Evolutionary conservation across 345 rosid genomes (phyloP).

Genomic region (Citrus mangshanensis): DNA sequence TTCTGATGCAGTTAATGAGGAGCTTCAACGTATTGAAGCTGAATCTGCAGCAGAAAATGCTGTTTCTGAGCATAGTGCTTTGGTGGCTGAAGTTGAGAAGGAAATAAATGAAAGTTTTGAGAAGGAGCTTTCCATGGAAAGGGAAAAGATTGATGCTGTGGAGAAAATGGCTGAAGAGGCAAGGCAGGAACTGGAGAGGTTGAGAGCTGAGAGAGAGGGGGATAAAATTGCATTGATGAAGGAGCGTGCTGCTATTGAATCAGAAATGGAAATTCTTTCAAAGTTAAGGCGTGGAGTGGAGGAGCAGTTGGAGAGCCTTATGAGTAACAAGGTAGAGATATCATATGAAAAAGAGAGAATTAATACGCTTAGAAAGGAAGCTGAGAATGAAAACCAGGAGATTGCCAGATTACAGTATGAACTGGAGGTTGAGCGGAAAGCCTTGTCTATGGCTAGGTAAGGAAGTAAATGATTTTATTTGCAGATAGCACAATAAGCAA

Average conservation of each 20-base stretch:
- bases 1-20: constrained; percentile 72
- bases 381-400: constrained; percentile 73
- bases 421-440: constrained; percentile 78
- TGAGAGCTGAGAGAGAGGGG: constrained; percentile 69
- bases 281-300: constrained; percentile 66
- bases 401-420: constrained; percentile 68
- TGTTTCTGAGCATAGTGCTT: constrained; percentile 67
- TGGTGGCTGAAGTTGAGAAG: constrained; percentile 81
- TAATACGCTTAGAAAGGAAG: constrained; percentile 52
- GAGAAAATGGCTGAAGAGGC: constrained; percentile 89
- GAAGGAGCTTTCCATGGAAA: constrained; percentile 66
- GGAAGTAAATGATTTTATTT: neutral
- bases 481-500: neutral
- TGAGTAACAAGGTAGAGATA: constrained; percentile 67
- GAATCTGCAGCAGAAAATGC: constrained; percentile 89
- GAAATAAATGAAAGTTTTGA: constrained; percentile 76
- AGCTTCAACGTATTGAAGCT: constrained; percentile 89
- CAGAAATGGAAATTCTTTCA: constrained; percentile 81
- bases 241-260: constrained; percentile 65
- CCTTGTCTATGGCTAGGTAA: constrained; percentile 90
- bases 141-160: constrained; percentile 63
- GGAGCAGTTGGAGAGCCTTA: constrained; percentile 66
- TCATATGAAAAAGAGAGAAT: constrained; percentile 79
- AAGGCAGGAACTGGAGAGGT: constrained; percentile 53
- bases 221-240: constrained; percentile 58